phyloP scores from a whole-genome alignment of 2,329 filamentous ascomycete species.

The Fusarium nodosum region DNA sequence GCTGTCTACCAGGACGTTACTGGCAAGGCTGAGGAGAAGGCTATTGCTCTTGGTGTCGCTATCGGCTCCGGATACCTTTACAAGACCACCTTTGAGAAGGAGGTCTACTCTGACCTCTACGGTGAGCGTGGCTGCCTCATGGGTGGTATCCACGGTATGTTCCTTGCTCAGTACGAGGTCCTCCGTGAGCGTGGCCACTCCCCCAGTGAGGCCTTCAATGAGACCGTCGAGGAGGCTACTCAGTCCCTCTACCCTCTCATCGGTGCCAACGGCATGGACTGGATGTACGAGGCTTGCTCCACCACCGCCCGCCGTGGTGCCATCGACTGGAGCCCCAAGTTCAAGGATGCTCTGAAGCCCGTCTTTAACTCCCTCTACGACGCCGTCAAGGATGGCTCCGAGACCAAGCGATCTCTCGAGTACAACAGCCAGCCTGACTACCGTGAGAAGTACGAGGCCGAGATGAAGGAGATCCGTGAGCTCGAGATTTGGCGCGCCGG shows the following conservation, averaged over 20 bases:
- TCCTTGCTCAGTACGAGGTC: slow-evolving; percentile 99
- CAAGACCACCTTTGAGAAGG: slow-evolving; percentile 99
- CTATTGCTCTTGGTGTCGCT: slow-evolving; percentile 94
- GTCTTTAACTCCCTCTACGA: slow-evolving; percentile 98
- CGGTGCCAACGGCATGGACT: slow-evolving; percentile 98
- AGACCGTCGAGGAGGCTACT: slow-evolving; percentile 99
- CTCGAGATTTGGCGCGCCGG: slow-evolving; percentile 99
- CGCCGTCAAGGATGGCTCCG: slow-evolving; percentile 88
- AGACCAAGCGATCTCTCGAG: slow-evolving; percentile 96
- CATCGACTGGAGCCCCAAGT: slow-evolving; percentile 97
- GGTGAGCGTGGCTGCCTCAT: slow-evolving; percentile 99
- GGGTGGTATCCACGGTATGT: slow-evolving; percentile 99
- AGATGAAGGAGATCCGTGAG: slow-evolving; percentile 98
- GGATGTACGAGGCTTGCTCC: slow-evolving; percentile 99
- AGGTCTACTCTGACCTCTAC: slow-evolving; percentile 99
- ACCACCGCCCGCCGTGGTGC: slow-evolving; percentile 98
- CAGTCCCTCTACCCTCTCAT: slow-evolving; percentile 98
- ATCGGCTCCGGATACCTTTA: slow-evolving; percentile 99
- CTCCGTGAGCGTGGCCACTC: slow-evolving; percentile 98
- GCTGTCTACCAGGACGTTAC: slow-evolving; percentile 99
- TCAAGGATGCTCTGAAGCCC: slow-evolving; percentile 99
- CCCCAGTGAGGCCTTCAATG: slow-evolving; percentile 99
- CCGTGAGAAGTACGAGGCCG: slow-evolving; percentile 95
- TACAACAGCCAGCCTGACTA: slow-evolving; percentile 98
- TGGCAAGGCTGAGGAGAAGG: slow-evolving; percentile 98